phyloP scores from a whole-genome alignment of 1,139 yeast species.

The Torulaspora pretoriensis region DNA sequence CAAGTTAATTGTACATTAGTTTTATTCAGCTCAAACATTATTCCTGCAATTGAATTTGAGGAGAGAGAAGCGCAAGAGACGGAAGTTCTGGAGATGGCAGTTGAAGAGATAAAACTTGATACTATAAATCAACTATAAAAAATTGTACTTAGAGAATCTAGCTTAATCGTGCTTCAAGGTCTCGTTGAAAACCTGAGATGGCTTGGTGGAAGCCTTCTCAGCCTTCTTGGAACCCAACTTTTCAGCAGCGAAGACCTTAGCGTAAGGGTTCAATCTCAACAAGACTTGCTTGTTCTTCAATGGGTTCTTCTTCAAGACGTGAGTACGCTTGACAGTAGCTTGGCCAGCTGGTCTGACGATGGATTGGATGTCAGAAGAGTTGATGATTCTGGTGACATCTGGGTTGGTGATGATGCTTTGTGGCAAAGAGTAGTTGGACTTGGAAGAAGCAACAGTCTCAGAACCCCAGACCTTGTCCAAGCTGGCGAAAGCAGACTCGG shows the following conservation, averaged over 20 bases:
- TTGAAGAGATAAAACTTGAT: neutral
- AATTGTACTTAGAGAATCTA: slow-evolving; percentile 6
- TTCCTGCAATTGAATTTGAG: neutral
- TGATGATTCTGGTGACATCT: slow-evolving; percentile 94
- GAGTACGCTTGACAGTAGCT: slow-evolving; percentile 87
- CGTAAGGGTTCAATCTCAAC: slow-evolving; percentile 99
- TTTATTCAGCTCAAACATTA: slow-evolving; percentile 1
- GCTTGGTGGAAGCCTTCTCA: slow-evolving; percentile 60
- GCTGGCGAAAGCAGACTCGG: slow-evolving; percentile 96
- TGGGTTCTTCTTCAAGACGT: slow-evolving; percentile 99
- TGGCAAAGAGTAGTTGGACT: slow-evolving; percentile 91
- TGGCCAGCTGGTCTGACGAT: slow-evolving; percentile 97
- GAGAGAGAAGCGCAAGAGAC: too few species aligned
- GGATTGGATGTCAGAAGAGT: slow-evolving; percentile 98
- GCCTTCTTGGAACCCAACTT: slow-evolving; percentile 84
- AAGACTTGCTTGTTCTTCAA: slow-evolving; percentile 98
- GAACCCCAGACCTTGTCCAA: slow-evolving; percentile 98
- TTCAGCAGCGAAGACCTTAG: slow-evolving; percentile 92
- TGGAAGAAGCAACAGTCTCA: slow-evolving; percentile 77
- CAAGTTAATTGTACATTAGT: slow-evolving; percentile 6
- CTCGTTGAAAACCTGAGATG: slow-evolving; percentile 66
- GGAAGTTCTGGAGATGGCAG: too few species aligned
- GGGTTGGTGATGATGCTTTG: slow-evolving; percentile 89
- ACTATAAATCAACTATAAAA: slow-evolving; percentile 1
- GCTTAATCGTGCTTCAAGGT: slow-evolving; percentile 56